phyloP scores from a whole-genome alignment of 805 yeast genomes.

The Suhomyces sp. region DNA sequence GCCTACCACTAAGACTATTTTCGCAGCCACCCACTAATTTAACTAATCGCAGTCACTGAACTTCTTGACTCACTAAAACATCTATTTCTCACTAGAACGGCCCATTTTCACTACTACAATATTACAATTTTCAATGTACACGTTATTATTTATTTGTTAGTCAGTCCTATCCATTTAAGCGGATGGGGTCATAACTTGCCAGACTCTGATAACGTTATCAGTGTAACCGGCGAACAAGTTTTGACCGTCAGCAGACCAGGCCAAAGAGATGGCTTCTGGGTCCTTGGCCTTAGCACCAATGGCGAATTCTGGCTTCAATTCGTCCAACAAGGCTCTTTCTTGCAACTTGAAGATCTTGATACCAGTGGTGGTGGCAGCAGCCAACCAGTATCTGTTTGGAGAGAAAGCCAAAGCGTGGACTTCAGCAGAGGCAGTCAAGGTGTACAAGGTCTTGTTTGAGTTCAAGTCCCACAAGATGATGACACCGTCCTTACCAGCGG shows the following conservation, averaged over 20 bases:
- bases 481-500: conserved; percentile 99
- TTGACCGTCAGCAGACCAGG: conserved; percentile 99
- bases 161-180: conserved; percentile 28
- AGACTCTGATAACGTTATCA: conserved; percentile 98
- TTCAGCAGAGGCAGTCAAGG: conserved; percentile 93
- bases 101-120: too few relatives aligned
- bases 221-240: conserved; percentile 99
- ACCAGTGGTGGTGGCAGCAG: conserved; percentile 98
- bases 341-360: conserved; percentile 98
- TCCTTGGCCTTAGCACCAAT: conserved; percentile 85
- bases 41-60: too few relatives aligned
- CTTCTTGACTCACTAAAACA: too few relatives aligned
- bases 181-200: conserved; percentile 97
- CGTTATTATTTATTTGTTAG: conserved; percentile 3
- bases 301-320: conserved; percentile 97
- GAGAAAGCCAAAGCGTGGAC: conserved; percentile 98
- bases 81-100: too few relatives aligned
- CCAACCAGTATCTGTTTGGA: conserved; percentile 99
- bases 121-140: conserved; percentile 1
- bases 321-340: conserved; percentile 91
- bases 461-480: conserved; percentile 97
- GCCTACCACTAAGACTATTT: too few relatives aligned
- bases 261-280: conserved; percentile 96
- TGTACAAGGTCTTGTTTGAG: conserved; percentile 82
- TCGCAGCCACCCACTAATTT: too few relatives aligned